A percentile compares a stretch with the other conserved stretches of the same genome.
Conservation (phyloP, 495 filamentous ascomycete species). For the Daldinia concentrica region DNA sequence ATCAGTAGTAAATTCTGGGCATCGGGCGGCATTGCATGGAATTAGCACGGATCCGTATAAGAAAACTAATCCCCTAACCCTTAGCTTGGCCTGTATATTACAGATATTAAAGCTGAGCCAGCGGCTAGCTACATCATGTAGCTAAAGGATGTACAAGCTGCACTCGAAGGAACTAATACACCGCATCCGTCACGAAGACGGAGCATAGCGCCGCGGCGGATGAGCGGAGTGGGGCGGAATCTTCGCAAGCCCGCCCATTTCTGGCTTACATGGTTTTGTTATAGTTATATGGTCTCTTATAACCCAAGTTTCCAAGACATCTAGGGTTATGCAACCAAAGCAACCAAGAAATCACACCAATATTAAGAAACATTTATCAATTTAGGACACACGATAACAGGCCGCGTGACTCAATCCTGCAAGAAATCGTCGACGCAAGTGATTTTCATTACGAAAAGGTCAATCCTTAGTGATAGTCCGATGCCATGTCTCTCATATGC, state of each 20-base stretch:
- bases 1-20: constrained; percentile 14
- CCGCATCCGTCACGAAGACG: constrained; percentile 34
- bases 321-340: constrained; percentile 20
- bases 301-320: constrained; percentile 18
- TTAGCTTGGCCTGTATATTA: background rate
- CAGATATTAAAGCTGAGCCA: background rate
- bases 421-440: constrained; percentile 20
- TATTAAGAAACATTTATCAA: constrained; percentile 11
- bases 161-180: constrained; percentile 11
- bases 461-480: background rate
- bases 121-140: no score
- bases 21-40: constrained; percentile 10
- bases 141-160: background rate
- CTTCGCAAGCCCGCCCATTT: constrained; percentile 23
- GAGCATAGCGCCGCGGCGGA: constrained; percentile 30
- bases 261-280: background rate
- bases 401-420: constrained; percentile 26
- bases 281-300: background rate
- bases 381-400: constrained; percentile 16
- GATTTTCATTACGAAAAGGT: background rate
- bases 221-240: constrained; percentile 37
- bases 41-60: background rate
- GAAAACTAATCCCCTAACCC: background rate
- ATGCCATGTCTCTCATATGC: constrained; percentile 17
- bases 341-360: constrained; percentile 3